A percentile compares a stretch with the other conserved stretches of the same genome.
These are phyloP conservation scores for Candida arabinofermentans DNA, from an alignment of 805 yeast genomes.

Conservation along the genomic window DNA sequence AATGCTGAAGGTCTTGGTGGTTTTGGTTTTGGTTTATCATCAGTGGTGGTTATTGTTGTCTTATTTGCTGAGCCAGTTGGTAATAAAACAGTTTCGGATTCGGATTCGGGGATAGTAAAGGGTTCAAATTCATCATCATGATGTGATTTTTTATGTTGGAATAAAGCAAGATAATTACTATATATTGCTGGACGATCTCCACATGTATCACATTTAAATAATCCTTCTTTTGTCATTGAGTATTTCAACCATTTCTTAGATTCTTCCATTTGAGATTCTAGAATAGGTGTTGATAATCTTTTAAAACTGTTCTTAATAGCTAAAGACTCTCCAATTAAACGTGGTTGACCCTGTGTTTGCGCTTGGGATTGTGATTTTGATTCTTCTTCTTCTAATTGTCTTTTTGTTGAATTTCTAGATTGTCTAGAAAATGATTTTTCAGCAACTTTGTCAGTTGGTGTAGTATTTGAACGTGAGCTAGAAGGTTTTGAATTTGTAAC, in stretches of 20 bases:
- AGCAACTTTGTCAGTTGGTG: neutral
- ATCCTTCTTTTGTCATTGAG: conserved; percentile 17
- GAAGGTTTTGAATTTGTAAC: neutral
- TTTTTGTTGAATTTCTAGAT: conserved; percentile 15
- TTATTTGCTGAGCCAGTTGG: no score
- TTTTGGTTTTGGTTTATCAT: neutral
- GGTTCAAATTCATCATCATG: conserved; percentile 18
- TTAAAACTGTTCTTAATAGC: neutral
- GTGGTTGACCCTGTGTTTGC: no score
- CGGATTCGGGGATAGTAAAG: neutral
- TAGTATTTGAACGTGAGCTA: neutral
- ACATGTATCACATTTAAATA: conserved; percentile 20
- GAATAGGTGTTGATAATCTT: neutral
- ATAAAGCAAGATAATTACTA: conserved; percentile 18
- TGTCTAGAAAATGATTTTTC: conserved; percentile 3
- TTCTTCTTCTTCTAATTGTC: conserved; percentile 7
- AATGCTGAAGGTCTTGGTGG: conserved; percentile 1
- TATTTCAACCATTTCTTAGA: conserved; percentile 13
- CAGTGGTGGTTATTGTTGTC: no score
- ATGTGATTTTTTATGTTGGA: conserved; percentile 15
- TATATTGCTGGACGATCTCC: conserved; percentile 6
- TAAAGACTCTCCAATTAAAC: no score
- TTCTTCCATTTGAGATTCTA: conserved; percentile 1
- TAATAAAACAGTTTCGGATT: no score
- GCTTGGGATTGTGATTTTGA: no score